Evolutionary conservation across 345 rosid species (phyloP), one percentile per base, ranked within the genome.

Genomic region (Cardamine chenopodiifolia): DNA sequence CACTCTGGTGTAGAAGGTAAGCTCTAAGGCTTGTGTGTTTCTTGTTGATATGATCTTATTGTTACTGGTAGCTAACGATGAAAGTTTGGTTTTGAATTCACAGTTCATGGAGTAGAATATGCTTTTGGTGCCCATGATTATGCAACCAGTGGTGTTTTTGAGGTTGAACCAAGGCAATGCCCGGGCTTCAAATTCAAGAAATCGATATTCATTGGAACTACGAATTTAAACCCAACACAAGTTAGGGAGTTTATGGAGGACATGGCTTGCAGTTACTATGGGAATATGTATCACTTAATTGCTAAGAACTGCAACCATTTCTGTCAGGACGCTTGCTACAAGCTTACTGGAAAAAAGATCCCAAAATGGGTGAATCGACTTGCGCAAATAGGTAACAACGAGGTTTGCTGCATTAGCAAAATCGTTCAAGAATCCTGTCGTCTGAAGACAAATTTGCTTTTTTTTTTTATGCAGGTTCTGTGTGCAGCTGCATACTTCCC

Each of bases 1-100:
- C 99, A 95, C 84, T 95, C 99, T 64, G 99, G 98, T 49, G 90
- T 95, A 25, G 97, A 95, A 90, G 99, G 99, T 95, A 85, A 75
- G 65, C 63, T 72, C 64, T 42, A 34, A 17, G 48, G 23, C 20
- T 68, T 19, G 47, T 39, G 61, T 73, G 1, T 68, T 47, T 60
- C 34, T 73, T 62, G 72, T 49, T 45, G 34, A 47, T 63, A 39
- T 23, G 13, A 42, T 62, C 44, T 45, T 53, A 64, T 62, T 55
- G 71, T 60, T 47, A 40, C 58, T 25, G 37, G 17, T 50, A 32
- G 62, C 62, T 50, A 59, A 72, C 69, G 48, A 35, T 37, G 48
- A 45, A 28, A 3, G 5, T 49, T 39, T 7, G 17, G 18, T 2
- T 17, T 66, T 48, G 11, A 3, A 58, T 79, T 71, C 26, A 48